phyloP scores from a whole-genome alignment of 2,329 filamentous ascomycete species.

The Macrophomina pseudophaseolina region DNA sequence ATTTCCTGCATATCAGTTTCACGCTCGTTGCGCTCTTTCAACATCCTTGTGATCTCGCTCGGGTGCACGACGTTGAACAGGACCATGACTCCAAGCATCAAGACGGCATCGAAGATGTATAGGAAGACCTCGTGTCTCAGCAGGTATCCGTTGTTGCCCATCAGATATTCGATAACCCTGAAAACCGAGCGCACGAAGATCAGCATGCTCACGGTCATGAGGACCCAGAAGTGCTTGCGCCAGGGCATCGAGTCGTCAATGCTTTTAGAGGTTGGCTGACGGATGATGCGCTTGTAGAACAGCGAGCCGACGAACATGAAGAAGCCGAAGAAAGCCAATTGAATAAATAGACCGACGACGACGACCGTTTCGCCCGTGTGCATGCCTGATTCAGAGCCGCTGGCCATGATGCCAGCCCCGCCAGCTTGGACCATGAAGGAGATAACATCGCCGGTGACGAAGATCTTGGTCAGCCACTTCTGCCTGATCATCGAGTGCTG shows the following conservation, averaged over 20 bases:
- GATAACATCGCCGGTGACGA: slow-evolving; percentile 50
- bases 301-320: slow-evolving; percentile 39
- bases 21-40: not conserved
- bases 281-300: slow-evolving; percentile 33
- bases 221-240: slow-evolving; percentile 45
- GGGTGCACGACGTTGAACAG: slow-evolving; percentile 48
- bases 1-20: not conserved
- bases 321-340: slow-evolving; percentile 40
- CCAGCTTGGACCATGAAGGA: slow-evolving; percentile 47
- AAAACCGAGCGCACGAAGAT: slow-evolving; percentile 58
- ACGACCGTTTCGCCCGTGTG: slow-evolving; percentile 9
- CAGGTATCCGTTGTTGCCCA: slow-evolving; percentile 52
- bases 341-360: slow-evolving; percentile 39
- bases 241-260: slow-evolving; percentile 31
- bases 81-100: slow-evolving; percentile 52
- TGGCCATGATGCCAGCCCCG: slow-evolving; percentile 18
- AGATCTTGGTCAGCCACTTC: slow-evolving; percentile 47
- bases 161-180: slow-evolving; percentile 55
- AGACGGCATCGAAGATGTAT: slow-evolving; percentile 54
- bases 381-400: not conserved
- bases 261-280: not conserved
- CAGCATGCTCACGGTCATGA: slow-evolving; percentile 52
- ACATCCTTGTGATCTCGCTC: slow-evolving; percentile 33
- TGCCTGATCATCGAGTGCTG: slow-evolving; percentile 41
- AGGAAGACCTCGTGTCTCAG: slow-evolving; percentile 52